Percentiles rank a stretch among this genome's conserved stretches.
phyloP scores from a whole-genome alignment of 176 grass and related monocot genomes.

The Triticum dicoccoides region DNA sequence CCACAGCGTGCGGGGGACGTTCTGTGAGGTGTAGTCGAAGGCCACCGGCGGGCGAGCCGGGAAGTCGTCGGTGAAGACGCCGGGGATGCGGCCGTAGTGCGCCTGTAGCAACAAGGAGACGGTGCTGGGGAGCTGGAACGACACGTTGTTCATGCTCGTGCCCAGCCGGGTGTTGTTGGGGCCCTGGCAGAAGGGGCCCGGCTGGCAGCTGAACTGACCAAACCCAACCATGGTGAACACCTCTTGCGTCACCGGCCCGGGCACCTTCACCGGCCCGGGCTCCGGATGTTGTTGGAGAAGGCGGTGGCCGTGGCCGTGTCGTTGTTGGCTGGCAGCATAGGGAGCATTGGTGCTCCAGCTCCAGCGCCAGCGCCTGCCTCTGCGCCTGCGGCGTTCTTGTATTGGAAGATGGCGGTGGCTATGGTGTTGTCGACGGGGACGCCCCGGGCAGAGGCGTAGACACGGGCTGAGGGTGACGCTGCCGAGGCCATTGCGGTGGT shows the following conservation, averaged over 20 bases:
- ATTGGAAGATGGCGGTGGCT: slow-evolving; percentile 77
- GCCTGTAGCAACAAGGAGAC: slow-evolving; percentile 60
- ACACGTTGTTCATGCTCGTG: slow-evolving; percentile 59
- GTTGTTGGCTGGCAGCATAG: slow-evolving; percentile 58
- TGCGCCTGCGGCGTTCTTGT: slow-evolving; percentile 28
- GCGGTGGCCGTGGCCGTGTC: slow-evolving; percentile 45
- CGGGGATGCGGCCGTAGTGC: slow-evolving; percentile 58
- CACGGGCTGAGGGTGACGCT: slow-evolving; percentile 18
- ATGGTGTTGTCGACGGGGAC: slow-evolving; percentile 85
- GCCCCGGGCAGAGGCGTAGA: slow-evolving; percentile 46
- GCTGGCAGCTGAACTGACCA: slow-evolving; percentile 56
- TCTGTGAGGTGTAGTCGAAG: slow-evolving; percentile 75
- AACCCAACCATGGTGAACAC: slow-evolving; percentile 68
- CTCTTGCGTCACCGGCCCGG: slow-evolving; percentile 61
- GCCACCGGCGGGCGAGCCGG: slow-evolving; percentile 56
- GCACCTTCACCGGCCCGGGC: slow-evolving; percentile 57
- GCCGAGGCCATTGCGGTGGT: too few relatives aligned
- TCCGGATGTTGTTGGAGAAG: slow-evolving; percentile 60
- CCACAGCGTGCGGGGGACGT: slow-evolving; percentile 58
- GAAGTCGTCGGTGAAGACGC: slow-evolving; percentile 79
- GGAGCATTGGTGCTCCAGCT: slow-evolving; percentile 36
- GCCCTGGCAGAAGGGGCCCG: slow-evolving; percentile 49
- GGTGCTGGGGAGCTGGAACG: slow-evolving; percentile 35
- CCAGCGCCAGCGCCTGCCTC: not conserved
- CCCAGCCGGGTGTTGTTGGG: slow-evolving; percentile 62